These are phyloP conservation scores for Globisporangium lucens DNA, from an alignment of 352 stramenopile genomes.

Conservation along the genomic window DNA sequence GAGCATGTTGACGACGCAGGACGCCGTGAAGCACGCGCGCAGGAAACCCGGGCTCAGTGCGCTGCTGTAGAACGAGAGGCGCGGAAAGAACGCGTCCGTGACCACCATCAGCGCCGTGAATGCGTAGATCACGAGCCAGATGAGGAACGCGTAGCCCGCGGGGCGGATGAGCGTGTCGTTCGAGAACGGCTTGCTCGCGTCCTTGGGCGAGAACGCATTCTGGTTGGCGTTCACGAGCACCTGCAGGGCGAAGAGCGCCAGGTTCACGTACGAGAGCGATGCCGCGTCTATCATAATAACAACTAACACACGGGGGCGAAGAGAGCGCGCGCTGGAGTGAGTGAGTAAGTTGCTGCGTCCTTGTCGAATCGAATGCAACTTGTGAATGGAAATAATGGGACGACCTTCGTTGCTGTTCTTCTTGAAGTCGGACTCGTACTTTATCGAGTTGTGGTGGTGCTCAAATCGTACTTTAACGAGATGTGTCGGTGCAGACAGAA, in stretches of 20 bases:
- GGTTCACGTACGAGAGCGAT: conserved; percentile 46
- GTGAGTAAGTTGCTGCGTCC: no score
- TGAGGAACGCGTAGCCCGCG: conserved; percentile 18
- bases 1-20: conserved; percentile 19
- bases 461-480: no score
- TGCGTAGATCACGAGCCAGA: conserved; percentile 27
- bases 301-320: no score
- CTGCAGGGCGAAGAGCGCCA: conserved; percentile 47
- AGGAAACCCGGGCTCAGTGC: conserved; percentile 9
- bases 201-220: conserved; percentile 28
- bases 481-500: no score
- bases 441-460: no score
- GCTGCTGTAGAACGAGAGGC: conserved; percentile 16
- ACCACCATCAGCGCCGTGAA: conserved; percentile 20
- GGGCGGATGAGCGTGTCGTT: conserved; percentile 13
- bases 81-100: conserved; percentile 20
- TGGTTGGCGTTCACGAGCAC: conserved; percentile 38
- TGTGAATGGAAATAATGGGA: no score
- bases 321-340: no score
- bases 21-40: conserved; percentile 18
- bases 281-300: neutral
- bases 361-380: no score
- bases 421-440: no score
- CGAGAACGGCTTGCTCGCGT: conserved; percentile 14
- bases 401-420: no score